phyloP scores from a whole-genome alignment of 2,329 filamentous ascomycete genomes.

The Exophiala alcalophila region DNA sequence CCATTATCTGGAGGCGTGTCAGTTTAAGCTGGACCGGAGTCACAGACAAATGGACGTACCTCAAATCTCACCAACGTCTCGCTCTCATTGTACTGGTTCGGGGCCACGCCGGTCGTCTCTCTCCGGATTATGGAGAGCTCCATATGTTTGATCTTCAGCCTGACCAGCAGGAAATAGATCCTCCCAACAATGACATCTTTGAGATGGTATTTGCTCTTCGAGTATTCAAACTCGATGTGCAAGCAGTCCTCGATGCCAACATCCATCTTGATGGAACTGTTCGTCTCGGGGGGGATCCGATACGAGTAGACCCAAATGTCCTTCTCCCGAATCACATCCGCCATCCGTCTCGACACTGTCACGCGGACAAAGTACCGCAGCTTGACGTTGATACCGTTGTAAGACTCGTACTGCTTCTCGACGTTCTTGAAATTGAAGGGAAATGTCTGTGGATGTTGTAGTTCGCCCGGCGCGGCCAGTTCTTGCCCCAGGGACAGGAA shows the following conservation, averaged over 20 bases:
- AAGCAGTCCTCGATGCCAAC: conserved; percentile 98
- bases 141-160: conserved; percentile 99
- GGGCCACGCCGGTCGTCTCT: conserved; percentile 92
- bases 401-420: conserved; percentile 99
- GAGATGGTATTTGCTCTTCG: conserved; percentile 97
- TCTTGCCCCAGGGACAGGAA: conserved; percentile 97
- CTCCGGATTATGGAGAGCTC: conserved; percentile 95
- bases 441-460: conserved; percentile 97
- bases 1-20: conserved; percentile 72
- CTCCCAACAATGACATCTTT: conserved; percentile 98
- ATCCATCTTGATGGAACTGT: conserved; percentile 99
- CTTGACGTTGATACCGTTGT: conserved; percentile 99
- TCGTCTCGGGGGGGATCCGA: conserved; percentile 95
- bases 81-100: conserved; percentile 99
- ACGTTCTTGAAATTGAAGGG: conserved; percentile 99
- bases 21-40: conserved; percentile 14
- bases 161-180: conserved; percentile 96
- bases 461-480: conserved; percentile 91
- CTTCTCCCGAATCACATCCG: conserved; percentile 97
- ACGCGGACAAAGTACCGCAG: conserved; percentile 97
- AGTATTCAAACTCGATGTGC: conserved; percentile 99
- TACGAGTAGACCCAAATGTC: conserved; percentile 99
- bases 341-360: conserved; percentile 94
- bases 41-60: conserved; percentile 46
- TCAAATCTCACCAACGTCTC: conserved; percentile 97